These are phyloP conservation scores for Ogataea paradorogensis DNA, from an alignment of 805 yeast species.

Conservation along the genomic window DNA sequence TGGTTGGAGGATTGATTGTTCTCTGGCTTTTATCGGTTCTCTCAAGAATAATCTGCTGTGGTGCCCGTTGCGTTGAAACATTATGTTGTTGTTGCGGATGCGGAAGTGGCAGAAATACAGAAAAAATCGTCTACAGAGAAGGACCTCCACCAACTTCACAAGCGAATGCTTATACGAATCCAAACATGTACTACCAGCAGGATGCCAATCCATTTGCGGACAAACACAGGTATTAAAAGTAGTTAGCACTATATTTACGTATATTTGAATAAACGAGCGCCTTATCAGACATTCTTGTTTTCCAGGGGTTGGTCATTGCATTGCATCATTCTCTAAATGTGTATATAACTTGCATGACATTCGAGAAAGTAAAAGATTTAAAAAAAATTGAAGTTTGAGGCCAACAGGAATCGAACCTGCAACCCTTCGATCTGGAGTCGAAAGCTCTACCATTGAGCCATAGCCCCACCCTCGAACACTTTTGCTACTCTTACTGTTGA, in stretches of 20 bases:
- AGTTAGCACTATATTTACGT: constrained; percentile 7
- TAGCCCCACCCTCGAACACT: constrained; percentile 46
- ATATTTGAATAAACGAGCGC: neutral
- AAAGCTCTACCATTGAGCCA: constrained; percentile 82
- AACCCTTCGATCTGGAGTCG: constrained; percentile 82
- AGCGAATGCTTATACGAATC: constrained; percentile 27
- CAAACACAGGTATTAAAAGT: neutral
- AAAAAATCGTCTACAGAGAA: constrained; percentile 16
- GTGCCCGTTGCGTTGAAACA: constrained; percentile 51
- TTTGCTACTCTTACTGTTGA: neutral
- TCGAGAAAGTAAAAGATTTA: neutral
- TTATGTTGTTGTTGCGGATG: constrained; percentile 47
- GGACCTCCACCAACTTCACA: constrained; percentile 21
- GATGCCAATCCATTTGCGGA: constrained; percentile 17
- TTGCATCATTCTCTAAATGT: too few species aligned
- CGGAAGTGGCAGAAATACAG: constrained; percentile 17
- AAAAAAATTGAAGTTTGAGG: constrained; percentile 48
- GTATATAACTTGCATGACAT: neutral
- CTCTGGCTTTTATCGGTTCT: constrained; percentile 58
- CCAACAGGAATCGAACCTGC: constrained; percentile 89
- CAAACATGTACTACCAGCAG: constrained; percentile 32
- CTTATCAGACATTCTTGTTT: neutral
- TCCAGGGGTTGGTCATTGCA: neutral
- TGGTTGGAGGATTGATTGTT: constrained; percentile 49
- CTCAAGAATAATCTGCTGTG: constrained; percentile 55